Evolutionary conservation across 169 alveolate genomes (phyloP).

Genomic region (Prorocentrum cordatum): DNA sequence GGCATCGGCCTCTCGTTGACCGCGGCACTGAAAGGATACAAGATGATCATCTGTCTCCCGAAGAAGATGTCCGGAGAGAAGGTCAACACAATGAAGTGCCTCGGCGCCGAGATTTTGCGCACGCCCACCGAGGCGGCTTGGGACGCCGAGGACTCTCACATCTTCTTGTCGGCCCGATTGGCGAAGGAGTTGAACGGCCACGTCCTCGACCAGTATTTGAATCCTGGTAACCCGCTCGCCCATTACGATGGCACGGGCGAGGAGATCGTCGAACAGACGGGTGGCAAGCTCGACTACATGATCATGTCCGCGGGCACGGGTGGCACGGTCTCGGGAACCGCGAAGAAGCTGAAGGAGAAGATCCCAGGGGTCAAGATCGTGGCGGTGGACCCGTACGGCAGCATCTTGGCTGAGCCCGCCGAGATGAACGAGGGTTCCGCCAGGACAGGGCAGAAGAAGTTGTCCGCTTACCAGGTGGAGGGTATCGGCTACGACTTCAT

Average conservation of each 20-base stretch:
- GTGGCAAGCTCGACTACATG: conserved; percentile 83
- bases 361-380: conserved; percentile 78
- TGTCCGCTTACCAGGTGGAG: conserved; percentile 70
- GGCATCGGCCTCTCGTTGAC: conserved; percentile 88
- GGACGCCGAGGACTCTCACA: conserved; percentile 82
- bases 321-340: conserved; percentile 88
- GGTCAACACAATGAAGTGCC: conserved; percentile 77
- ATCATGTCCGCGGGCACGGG: conserved; percentile 89
- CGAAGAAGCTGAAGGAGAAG: conserved; percentile 83
- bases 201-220: conserved; percentile 84
- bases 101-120: conserved; percentile 86
- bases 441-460: conserved; percentile 45
- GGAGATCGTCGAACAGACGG: conserved; percentile 84
- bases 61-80: conserved; percentile 89
- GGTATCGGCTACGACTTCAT: conserved; percentile 88
- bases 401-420: conserved; percentile 31
- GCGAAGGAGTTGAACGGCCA: conserved; percentile 74
- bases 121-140: conserved; percentile 87
- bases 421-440: conserved; percentile 18
- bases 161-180: conserved; percentile 78
- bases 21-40: conserved; percentile 84
- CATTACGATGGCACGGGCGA: conserved; percentile 91
- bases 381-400: conserved; percentile 89
- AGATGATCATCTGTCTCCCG: not conserved
- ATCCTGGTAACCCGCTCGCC: conserved; percentile 86